Conservation (phyloP, 805 yeast species). For the Saccharomycopsis sp. region DNA sequence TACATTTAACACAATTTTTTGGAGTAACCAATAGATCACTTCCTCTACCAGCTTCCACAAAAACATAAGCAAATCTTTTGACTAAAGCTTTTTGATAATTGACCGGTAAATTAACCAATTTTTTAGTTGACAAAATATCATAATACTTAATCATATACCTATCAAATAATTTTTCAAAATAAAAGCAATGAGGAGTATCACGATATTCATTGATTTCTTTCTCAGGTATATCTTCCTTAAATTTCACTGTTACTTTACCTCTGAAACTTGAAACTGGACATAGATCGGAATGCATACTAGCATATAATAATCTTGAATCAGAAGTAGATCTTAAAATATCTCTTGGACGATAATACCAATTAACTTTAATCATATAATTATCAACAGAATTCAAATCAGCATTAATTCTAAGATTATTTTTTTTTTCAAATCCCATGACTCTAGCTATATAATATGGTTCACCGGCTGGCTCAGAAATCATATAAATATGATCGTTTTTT, state of each 20-base stretch:
- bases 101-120: slow-evolving; percentile 45
- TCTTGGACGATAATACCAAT: slow-evolving; percentile 87
- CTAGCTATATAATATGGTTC: slow-evolving; percentile 89
- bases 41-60: slow-evolving; percentile 59
- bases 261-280: slow-evolving; percentile 70
- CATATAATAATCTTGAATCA: slow-evolving; percentile 70
- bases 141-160: slow-evolving; percentile 75
- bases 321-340: slow-evolving; percentile 60
- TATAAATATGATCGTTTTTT: slow-evolving; percentile 53
- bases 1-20: slow-evolving; percentile 62
- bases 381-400: slow-evolving; percentile 34
- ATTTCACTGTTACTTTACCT: slow-evolving; percentile 65
- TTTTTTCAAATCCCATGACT: slow-evolving; percentile 57
- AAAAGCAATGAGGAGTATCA: slow-evolving; percentile 57
- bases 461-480: slow-evolving; percentile 88
- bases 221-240: slow-evolving; percentile 54
- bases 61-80: slow-evolving; percentile 62
- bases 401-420: slow-evolving; percentile 22
- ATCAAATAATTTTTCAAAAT: slow-evolving; percentile 79
- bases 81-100: slow-evolving; percentile 51
- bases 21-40: slow-evolving; percentile 55
- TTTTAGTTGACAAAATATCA: slow-evolving; percentile 59
- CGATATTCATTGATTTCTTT: slow-evolving; percentile 42
- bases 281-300: slow-evolving; percentile 76
- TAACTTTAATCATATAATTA: slow-evolving; percentile 53